These are phyloP conservation scores for Sugiyamaella marilandica DNA, from an alignment of 805 yeast genomes.

Conservation along the genomic window DNA sequence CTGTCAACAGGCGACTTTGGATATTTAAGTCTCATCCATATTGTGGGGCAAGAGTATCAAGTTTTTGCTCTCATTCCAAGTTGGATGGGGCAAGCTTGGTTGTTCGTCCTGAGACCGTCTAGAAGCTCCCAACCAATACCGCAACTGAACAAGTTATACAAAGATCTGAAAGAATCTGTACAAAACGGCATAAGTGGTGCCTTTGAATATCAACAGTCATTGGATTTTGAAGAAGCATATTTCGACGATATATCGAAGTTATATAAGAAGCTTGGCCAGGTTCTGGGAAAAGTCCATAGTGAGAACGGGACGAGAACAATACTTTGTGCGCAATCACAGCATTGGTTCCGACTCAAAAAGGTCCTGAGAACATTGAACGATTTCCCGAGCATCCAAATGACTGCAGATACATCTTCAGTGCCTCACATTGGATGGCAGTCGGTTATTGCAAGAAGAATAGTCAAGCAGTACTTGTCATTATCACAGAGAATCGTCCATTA, in stretches of 20 bases:
- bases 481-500: slow-evolving; percentile 69
- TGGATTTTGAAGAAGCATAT: slow-evolving; percentile 52
- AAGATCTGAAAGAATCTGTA: slow-evolving; percentile 24
- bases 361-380: slow-evolving; percentile 46
- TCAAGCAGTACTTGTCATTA: slow-evolving; percentile 66
- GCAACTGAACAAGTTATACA: slow-evolving; percentile 48
- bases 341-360: slow-evolving; percentile 40
- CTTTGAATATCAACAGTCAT: slow-evolving; percentile 44
- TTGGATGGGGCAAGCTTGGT: slow-evolving; percentile 47
- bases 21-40: slow-evolving; percentile 61
- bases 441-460: slow-evolving; percentile 55
- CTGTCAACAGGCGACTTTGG: slow-evolving; percentile 52
- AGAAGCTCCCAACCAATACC: slow-evolving; percentile 62
- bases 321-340: slow-evolving; percentile 73
- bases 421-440: slow-evolving; percentile 84
- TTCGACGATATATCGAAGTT: slow-evolving; percentile 53
- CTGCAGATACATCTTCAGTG: slow-evolving; percentile 39
- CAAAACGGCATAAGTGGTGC: not conserved
- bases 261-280: slow-evolving; percentile 52
- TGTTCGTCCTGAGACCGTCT: slow-evolving; percentile 66
- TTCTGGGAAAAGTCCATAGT: slow-evolving; percentile 53
- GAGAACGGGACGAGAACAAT: slow-evolving; percentile 62
- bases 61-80: slow-evolving; percentile 63
- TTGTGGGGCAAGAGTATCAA: slow-evolving; percentile 69
- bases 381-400: slow-evolving; percentile 58